phyloP scores from a whole-genome alignment of 495 filamentous ascomycete species.

The Aspergillus incahuasiensis region DNA sequence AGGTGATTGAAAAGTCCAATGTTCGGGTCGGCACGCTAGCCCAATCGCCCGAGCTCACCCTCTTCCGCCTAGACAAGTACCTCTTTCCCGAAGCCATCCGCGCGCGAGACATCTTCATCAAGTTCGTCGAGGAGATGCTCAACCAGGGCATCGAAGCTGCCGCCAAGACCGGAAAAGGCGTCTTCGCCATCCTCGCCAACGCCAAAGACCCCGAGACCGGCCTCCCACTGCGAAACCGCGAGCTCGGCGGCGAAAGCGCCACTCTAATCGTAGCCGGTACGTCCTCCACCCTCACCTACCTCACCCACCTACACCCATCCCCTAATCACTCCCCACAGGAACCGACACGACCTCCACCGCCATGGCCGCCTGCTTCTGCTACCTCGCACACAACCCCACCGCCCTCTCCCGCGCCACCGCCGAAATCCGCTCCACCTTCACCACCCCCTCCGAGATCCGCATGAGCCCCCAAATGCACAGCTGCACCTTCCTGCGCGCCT shows the following conservation, averaged over 20 bases:
- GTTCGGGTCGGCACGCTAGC: neutral
- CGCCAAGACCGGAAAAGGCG: constrained; percentile 45
- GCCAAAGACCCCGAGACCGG: constrained; percentile 57
- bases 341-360: constrained; percentile 61
- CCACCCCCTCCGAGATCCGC: constrained; percentile 38
- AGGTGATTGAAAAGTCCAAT: neutral
- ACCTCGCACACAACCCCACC: constrained; percentile 54
- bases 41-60: neutral
- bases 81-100: constrained; percentile 6
- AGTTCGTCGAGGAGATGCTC: constrained; percentile 38
- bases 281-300: no score
- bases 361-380: constrained; percentile 62
- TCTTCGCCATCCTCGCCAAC: constrained; percentile 57
- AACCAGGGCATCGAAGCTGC: constrained; percentile 15
- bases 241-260: constrained; percentile 57
- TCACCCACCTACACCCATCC: no score
- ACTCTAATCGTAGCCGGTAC: constrained; percentile 34
- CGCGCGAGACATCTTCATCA: constrained; percentile 9
- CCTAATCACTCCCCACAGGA: constrained; percentile 21
- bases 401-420: constrained; percentile 30
- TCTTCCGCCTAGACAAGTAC: neutral
- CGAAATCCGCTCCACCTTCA: constrained; percentile 49
- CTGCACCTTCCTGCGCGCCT: constrained; percentile 55
- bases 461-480: constrained; percentile 43
- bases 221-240: constrained; percentile 48